phyloP scores from a whole-genome alignment of 1,284 basidiomycete genomes.

The Anthracocystis walkeri region DNA sequence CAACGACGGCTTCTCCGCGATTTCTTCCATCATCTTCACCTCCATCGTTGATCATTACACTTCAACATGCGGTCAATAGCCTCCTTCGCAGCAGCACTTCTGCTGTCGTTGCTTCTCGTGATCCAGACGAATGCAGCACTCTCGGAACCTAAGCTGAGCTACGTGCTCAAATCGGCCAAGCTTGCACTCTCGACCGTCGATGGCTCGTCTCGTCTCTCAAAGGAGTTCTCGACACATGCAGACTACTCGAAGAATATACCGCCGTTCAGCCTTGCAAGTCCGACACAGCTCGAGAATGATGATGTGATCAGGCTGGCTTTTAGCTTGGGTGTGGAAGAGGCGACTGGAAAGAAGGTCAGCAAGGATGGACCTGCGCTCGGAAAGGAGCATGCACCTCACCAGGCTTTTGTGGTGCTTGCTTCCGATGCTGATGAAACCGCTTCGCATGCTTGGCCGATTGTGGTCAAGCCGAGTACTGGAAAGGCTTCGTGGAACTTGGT shows the following conservation, averaged over 20 bases:
- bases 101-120: constrained; percentile 25
- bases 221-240: constrained; percentile 35
- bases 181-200: constrained; percentile 49
- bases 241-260: constrained; percentile 38
- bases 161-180: constrained; percentile 49
- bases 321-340: constrained; percentile 38
- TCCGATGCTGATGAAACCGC: constrained; percentile 10
- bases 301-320: constrained; percentile 53
- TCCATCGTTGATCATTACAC: neutral
- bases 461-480: constrained; percentile 50
- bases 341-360: constrained; percentile 16
- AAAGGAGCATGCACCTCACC: constrained; percentile 51
- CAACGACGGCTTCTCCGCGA: neutral
- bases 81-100: constrained; percentile 1
- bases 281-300: constrained; percentile 49
- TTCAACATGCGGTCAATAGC: constrained; percentile 36
- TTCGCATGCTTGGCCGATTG: constrained; percentile 39
- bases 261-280: constrained; percentile 30
- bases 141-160: constrained; percentile 44
- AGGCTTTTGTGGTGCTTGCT: constrained; percentile 49
- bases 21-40: neutral
- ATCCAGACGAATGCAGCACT: constrained; percentile 32
- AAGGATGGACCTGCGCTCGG: constrained; percentile 32
- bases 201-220: constrained; percentile 47
- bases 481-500: constrained; percentile 56